Percentiles rank a stretch among this genome's conserved stretches.
Evolutionary conservation across 2,329 filamentous ascomycete species (phyloP).

Genomic region (Fusarium sp.): DNA sequence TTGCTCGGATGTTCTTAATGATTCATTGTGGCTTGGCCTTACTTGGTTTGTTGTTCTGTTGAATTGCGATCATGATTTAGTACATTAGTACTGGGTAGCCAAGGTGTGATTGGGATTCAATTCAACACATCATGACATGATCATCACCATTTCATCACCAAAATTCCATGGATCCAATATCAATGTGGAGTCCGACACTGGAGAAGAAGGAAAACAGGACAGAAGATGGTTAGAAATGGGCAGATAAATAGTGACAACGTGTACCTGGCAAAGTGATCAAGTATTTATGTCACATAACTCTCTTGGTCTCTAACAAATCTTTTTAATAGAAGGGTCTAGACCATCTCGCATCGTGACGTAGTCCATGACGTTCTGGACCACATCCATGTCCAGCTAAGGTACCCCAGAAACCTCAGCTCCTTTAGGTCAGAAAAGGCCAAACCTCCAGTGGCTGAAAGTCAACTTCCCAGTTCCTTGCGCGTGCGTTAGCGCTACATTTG

Average conservation of each 20-base stretch:
- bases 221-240: neutral
- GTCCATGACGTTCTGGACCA: conserved; percentile 6
- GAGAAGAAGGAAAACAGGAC: neutral
- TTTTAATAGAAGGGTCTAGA: conserved; percentile 5
- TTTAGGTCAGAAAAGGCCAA: neutral
- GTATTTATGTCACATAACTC: neutral
- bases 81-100: neutral
- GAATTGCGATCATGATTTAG: neutral
- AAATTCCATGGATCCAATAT: neutral
- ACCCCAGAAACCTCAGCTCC: conserved; percentile 1
- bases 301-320: neutral
- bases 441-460: neutral
- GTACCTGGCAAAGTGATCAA: neutral
- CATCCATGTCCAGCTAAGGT: neutral
- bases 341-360: conserved; percentile 21
- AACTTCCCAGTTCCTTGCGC: neutral
- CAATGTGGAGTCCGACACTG: neutral
- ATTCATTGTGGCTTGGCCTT: conserved; percentile 14
- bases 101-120: neutral
- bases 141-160: neutral
- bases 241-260: neutral
- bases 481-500: neutral
- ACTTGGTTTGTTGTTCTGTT: neutral
- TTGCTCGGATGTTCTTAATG: neutral
- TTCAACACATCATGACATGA: neutral